phyloP scores from a whole-genome alignment of 2,329 filamentous ascomycete species.

The Chalaropsis thielavioides region DNA sequence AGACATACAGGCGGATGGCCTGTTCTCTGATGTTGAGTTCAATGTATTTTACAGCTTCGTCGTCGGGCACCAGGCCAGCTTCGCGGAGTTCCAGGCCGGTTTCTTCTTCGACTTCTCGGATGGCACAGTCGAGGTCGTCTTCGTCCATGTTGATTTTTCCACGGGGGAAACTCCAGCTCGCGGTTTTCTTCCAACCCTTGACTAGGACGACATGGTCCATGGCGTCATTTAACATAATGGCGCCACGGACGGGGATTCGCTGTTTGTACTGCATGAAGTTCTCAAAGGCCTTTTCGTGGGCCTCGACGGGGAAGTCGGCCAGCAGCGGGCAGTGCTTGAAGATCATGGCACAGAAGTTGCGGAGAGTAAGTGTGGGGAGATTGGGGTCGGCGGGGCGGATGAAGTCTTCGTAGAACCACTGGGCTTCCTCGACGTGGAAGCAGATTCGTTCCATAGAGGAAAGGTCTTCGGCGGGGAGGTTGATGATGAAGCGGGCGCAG shows the following conservation, averaged over 20 bases:
- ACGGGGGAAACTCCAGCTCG: conserved; percentile 90
- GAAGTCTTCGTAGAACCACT: conserved; percentile 99
- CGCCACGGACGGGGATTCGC: conserved; percentile 81
- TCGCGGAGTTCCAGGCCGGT: conserved; percentile 72
- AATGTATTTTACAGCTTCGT: conserved; percentile 64
- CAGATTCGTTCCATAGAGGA: conserved; percentile 85
- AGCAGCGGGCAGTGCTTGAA: conserved; percentile 90
- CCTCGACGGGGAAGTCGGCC: conserved; percentile 61
- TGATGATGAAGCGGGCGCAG: conserved; percentile 95
- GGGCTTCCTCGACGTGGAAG: conserved; percentile 96
- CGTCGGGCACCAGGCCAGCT: conserved; percentile 60
- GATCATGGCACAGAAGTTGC: conserved; percentile 75
- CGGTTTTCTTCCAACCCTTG: conserved; percentile 94
- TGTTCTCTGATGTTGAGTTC: conserved; percentile 84
- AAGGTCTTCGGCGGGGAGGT: conserved; percentile 82
- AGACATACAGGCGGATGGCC: conserved; percentile 83
- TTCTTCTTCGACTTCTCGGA: conserved; percentile 91
- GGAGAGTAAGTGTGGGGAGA: conserved; percentile 72
- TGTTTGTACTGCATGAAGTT: conserved; percentile 92
- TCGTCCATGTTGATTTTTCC: conserved; percentile 99
- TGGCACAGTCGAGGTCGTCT: conserved; percentile 80
- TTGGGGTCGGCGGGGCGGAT: conserved; percentile 77
- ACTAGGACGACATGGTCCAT: conserved; percentile 93
- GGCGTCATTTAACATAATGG: conserved; percentile 79
- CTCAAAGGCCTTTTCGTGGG: conserved; percentile 71